Evolutionary conservation across 2,329 filamentous ascomycete genomes (phyloP), one percentile per base, ranked within the genome.

Genomic region (Chrysoporthe deuterocubensis): DNA sequence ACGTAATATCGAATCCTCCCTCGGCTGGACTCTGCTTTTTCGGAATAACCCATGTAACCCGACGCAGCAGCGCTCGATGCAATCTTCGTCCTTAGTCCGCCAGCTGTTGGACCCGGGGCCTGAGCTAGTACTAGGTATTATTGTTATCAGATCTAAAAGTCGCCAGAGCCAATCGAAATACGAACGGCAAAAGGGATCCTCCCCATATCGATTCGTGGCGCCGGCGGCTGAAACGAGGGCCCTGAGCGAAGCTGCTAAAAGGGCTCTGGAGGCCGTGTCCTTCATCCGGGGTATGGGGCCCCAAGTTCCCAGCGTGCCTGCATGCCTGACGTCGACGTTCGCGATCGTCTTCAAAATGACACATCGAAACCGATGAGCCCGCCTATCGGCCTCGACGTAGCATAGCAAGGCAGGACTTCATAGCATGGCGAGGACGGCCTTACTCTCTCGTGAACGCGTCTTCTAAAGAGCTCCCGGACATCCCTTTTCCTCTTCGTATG

Each of bases 121-220:
- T 52, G 48, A 21, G 26, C 26, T 26, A 26, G 26, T 26, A 26
- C 26, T 26, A 26, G 26, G n/a, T 32, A 52, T 26, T 32, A 52
- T 54, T 3, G 64, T 66, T 68, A 67, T 67, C 64, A 46, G 21
- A 26, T 50, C 26, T 64, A 44, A 5, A 59, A 46, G 40, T n/a
- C 32, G 14, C 37, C 37, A 7, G 43, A 60, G 26, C 64, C 67
- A 69, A 69, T 69, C 21, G 60, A 40, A 57, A 56, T 40, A 34
- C 64, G 46, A 62, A 34, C 37, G 67, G 67, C 66, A 63, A 69
- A 48, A 18, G 44, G 32, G 26, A 40, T 26, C 48, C 43, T 7
- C 59, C 16, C 16, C 58, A 21, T n/a, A 46, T 43, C 57, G 21
- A 32, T 13, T 16, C n/a, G 58, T 32, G 54, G 18, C 42, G 56